phyloP scores from a whole-genome alignment of 2,329 filamentous ascomycete genomes.

The Ceratocystis smalleyi region DNA sequence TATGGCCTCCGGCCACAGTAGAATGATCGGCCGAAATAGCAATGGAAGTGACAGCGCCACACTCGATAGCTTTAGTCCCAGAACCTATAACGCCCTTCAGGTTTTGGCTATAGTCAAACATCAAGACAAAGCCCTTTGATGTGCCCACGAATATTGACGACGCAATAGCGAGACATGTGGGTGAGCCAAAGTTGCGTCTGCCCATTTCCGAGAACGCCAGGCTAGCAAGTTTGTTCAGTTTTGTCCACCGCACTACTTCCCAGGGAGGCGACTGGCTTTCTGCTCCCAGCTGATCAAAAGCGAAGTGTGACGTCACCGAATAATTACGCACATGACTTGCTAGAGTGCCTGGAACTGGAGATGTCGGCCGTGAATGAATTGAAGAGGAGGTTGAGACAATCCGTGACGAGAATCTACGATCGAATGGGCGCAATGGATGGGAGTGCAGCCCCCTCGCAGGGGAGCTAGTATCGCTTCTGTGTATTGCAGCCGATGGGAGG shows the following conservation, averaged over 20 bases:
- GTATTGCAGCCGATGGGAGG: conserved; percentile 51
- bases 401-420: conserved; percentile 82
- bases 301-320: conserved; percentile 57
- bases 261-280: conserved; percentile 69
- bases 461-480: conserved; percentile 44
- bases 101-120: conserved; percentile 96
- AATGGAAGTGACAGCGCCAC: conserved; percentile 70
- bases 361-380: conserved; percentile 51
- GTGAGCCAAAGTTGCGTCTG: conserved; percentile 78
- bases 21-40: conserved; percentile 89
- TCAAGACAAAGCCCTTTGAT: conserved; percentile 80
- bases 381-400: conserved; percentile 46
- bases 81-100: conserved; percentile 86
- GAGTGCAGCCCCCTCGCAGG: conserved; percentile 37
- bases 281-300: conserved; percentile 45
- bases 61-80: conserved; percentile 87
- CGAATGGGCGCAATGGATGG: conserved; percentile 76
- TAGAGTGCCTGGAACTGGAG: conserved; percentile 51
- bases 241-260: conserved; percentile 96
- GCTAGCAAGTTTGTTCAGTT: conserved; percentile 70
- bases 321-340: conserved; percentile 64
- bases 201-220: conserved; percentile 88
- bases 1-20: conserved; percentile 80
- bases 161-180: conserved; percentile 78
- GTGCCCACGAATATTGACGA: conserved; percentile 83